These are phyloP conservation scores for Fagus sylvatica DNA, from an alignment of 306 rosid genomes.

Conservation along the genomic window DNA sequence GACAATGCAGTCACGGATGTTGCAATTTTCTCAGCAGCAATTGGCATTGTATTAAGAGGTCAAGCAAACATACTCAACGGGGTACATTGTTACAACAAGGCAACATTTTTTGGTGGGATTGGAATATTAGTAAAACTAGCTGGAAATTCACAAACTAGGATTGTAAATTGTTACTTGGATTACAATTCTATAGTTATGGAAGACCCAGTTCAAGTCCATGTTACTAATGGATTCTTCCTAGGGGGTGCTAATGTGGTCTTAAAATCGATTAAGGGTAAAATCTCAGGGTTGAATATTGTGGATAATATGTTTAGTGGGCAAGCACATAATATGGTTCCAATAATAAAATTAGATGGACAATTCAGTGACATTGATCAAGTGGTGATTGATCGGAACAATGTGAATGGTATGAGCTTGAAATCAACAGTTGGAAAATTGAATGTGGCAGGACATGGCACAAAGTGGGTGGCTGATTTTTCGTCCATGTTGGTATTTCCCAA, in stretches of 20 bases:
- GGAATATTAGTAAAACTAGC: slow-evolving; percentile 60
- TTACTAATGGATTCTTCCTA: slow-evolving; percentile 62
- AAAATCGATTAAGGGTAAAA: slow-evolving; percentile 49
- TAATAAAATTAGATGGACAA: slow-evolving; percentile 52
- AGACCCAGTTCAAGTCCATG: slow-evolving; percentile 77
- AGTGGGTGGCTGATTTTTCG: slow-evolving; percentile 66
- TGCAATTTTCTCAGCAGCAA: slow-evolving; percentile 52
- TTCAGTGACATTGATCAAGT: slow-evolving; percentile 57
- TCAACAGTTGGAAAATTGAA: slow-evolving; percentile 57
- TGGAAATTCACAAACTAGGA: slow-evolving; percentile 60
- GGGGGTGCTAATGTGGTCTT: slow-evolving; percentile 62
- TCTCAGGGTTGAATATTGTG: slow-evolving; percentile 58
- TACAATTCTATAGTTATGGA: slow-evolving; percentile 64
- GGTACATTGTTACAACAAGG: slow-evolving; percentile 69
- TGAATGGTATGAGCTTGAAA: slow-evolving; percentile 53
- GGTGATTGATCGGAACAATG: slow-evolving; percentile 64
- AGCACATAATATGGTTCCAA: slow-evolving; percentile 44
- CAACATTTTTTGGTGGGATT: slow-evolving; percentile 58
- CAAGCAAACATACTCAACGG: slow-evolving; percentile 68
- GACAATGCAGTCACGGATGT: slow-evolving; percentile 51
- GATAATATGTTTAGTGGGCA: slow-evolving; percentile 60
- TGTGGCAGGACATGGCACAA: slow-evolving; percentile 46
- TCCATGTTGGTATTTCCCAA: slow-evolving; percentile 50
- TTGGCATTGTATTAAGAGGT: slow-evolving; percentile 61
- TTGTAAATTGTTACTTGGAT: slow-evolving; percentile 67